Conservation (phyloP, 1,284 basidiomycete genomes). For the Neonothopanus nambi region DNA sequence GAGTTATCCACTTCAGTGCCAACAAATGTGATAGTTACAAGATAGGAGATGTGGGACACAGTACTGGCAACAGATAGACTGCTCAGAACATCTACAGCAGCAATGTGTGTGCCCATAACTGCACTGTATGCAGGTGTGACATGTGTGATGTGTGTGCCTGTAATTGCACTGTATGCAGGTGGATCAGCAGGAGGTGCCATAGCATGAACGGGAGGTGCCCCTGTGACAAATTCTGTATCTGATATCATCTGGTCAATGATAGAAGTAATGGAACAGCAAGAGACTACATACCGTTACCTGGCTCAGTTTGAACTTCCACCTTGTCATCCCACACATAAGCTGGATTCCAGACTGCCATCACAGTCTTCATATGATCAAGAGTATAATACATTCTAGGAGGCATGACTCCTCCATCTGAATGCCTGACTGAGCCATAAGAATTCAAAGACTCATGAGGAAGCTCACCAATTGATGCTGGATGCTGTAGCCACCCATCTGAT, state of each 20-base stretch:
- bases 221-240: background rate
- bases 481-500: conserved; percentile 15
- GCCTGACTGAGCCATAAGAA: background rate
- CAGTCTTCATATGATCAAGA: background rate
- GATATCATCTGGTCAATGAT: background rate
- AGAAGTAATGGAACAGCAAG: background rate
- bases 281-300: too few species aligned
- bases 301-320: too few species aligned
- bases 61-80: too few species aligned
- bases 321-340: too few species aligned
- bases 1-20: background rate
- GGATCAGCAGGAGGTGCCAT: background rate
- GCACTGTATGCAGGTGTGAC: too few species aligned
- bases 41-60: too few species aligned
- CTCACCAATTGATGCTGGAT: conserved; percentile 17
- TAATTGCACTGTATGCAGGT: too few species aligned
- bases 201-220: background rate
- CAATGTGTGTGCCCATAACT: too few species aligned
- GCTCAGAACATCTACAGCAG: too few species aligned
- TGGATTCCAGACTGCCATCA: background rate
- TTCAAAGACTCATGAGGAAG: background rate
- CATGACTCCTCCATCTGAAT: conserved; percentile 11
- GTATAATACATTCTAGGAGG: conserved; percentile 12
- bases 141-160: too few species aligned
- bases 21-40: too few species aligned